Evolutionary conservation across 108 stramenopile species (phyloP).

Genomic region (Parmales sp.): DNA sequence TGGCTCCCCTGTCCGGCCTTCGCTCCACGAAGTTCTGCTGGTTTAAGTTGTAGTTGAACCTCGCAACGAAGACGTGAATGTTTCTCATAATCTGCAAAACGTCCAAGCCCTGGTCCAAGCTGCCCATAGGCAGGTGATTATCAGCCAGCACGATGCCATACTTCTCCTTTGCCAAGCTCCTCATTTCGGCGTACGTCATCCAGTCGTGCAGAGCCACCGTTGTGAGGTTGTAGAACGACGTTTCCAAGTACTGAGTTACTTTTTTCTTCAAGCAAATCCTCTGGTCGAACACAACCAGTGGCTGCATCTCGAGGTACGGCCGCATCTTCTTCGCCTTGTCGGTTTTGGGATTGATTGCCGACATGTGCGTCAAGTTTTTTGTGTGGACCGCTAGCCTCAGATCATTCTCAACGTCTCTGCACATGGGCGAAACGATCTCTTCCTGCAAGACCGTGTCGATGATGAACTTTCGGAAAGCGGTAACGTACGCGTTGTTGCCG

Average conservation of each 20-base stretch:
- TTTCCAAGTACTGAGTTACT: conserved; percentile 25
- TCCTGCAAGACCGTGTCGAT: conserved; percentile 14
- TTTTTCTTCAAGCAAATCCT: conserved; percentile 1
- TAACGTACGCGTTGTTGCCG: neutral
- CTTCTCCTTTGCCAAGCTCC: conserved; percentile 32
- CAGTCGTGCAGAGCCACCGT: conserved; percentile 53
- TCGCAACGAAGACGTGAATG: conserved; percentile 37
- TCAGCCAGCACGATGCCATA: conserved; percentile 41
- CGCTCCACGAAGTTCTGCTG: conserved; percentile 56
- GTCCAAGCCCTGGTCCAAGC: conserved; percentile 42
- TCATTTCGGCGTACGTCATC: conserved; percentile 52
- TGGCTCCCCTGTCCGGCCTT: conserved; percentile 30
- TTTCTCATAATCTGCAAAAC: conserved; percentile 52
- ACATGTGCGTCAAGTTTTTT: neutral
- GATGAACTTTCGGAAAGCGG: conserved; percentile 19
- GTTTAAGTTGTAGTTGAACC: conserved; percentile 55
- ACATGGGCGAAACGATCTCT: conserved; percentile 23
- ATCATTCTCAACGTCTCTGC: conserved; percentile 30
- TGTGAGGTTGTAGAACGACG: conserved; percentile 49
- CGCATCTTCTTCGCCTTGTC: neutral
- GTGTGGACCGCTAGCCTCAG: conserved; percentile 15
- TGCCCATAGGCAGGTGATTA: conserved; percentile 44
- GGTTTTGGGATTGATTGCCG: neutral
- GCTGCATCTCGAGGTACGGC: conserved; percentile 7
- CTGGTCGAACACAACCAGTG: conserved; percentile 13